Conservation (phyloP, 2,329 filamentous ascomycete genomes). For the Verticillium nubilum region DNA sequence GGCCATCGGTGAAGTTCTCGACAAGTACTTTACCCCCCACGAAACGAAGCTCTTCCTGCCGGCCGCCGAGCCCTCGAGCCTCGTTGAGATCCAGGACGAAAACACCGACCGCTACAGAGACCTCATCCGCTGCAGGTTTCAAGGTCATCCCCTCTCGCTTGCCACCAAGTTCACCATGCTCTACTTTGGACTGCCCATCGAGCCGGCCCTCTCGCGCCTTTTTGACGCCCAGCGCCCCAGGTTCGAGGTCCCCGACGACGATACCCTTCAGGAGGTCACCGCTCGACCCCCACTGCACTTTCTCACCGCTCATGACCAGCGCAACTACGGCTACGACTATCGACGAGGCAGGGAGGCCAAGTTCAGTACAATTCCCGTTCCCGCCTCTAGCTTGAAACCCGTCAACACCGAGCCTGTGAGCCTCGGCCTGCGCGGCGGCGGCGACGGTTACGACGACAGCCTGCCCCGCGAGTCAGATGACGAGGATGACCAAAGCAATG, state of each 20-base stretch:
- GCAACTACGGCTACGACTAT: conserved; percentile 22
- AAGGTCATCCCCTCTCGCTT: conserved; percentile 18
- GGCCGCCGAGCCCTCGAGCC: conserved; percentile 15
- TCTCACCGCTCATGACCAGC: conserved; percentile 20
- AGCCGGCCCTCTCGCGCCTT: conserved; percentile 24
- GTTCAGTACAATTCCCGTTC: conserved; percentile 6
- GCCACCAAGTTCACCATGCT: conserved; percentile 38
- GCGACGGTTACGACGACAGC: neutral
- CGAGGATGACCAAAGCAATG: neutral
- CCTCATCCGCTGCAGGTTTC: conserved; percentile 25
- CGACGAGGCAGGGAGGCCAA: conserved; percentile 13
- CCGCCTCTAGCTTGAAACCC: conserved; percentile 1
- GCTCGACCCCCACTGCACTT: conserved; percentile 24
- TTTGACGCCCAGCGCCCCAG: conserved; percentile 17
- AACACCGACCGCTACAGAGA: conserved; percentile 22
- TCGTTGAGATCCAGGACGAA: conserved; percentile 24
- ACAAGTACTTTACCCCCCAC: conserved; percentile 24
- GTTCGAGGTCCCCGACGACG: conserved; percentile 12
- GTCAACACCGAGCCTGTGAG: neutral
- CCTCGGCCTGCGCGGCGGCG: conserved; percentile 9
- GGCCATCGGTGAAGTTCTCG: conserved; percentile 24
- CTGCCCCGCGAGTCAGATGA: neutral
- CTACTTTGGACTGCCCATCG: conserved; percentile 41
- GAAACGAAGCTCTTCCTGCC: conserved; percentile 26
- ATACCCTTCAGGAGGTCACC: conserved; percentile 13